These are phyloP conservation scores for Marasmius sp. DNA, from an alignment of 1,284 basidiomycete genomes.

Conservation along the genomic window DNA sequence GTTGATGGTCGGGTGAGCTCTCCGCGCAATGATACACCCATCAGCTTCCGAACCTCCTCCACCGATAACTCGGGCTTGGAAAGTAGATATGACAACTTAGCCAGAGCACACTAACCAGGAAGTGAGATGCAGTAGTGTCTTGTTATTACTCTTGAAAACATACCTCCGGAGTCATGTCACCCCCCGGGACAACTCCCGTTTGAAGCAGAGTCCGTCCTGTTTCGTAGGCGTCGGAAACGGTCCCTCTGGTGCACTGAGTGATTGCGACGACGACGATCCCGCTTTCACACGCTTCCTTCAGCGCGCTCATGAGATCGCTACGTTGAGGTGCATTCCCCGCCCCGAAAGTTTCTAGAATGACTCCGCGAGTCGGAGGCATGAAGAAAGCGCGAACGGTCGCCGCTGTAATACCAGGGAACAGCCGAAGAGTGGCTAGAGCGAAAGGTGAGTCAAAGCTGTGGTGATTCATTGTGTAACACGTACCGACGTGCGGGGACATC, in stretches of 20 bases:
- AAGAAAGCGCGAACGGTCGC: slow-evolving; percentile 74
- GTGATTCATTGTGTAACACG: slow-evolving; percentile 18
- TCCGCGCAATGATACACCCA: slow-evolving; percentile 80
- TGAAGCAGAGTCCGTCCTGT: slow-evolving; percentile 75
- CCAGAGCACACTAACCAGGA: slow-evolving; percentile 70
- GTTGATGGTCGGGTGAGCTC: slow-evolving; percentile 69
- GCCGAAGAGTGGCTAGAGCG: slow-evolving; percentile 64
- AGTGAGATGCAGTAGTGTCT: neutral
- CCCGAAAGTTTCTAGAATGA: slow-evolving; percentile 88
- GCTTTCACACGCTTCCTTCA: slow-evolving; percentile 79
- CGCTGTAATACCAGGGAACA: slow-evolving; percentile 86
- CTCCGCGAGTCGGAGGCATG: slow-evolving; percentile 68
- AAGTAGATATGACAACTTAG: slow-evolving; percentile 87
- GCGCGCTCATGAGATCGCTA: slow-evolving; percentile 61
- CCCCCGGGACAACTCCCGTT: slow-evolving; percentile 76
- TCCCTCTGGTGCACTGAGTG: slow-evolving; percentile 84
- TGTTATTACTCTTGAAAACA: slow-evolving; percentile 5
- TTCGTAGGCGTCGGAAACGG: slow-evolving; percentile 80
- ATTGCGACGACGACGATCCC: slow-evolving; percentile 90
- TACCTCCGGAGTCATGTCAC: slow-evolving; percentile 94
- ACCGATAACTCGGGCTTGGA: slow-evolving; percentile 78
- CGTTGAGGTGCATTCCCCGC: slow-evolving; percentile 85
- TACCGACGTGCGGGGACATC: slow-evolving; percentile 79
- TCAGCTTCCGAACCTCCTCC: slow-evolving; percentile 72
- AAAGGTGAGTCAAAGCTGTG: slow-evolving; percentile 1